Evolutionary conservation across 768 basidiomycete species (phyloP), one percentile per base, ranked within the genome.

Genomic region (Auricularia cornea): DNA sequence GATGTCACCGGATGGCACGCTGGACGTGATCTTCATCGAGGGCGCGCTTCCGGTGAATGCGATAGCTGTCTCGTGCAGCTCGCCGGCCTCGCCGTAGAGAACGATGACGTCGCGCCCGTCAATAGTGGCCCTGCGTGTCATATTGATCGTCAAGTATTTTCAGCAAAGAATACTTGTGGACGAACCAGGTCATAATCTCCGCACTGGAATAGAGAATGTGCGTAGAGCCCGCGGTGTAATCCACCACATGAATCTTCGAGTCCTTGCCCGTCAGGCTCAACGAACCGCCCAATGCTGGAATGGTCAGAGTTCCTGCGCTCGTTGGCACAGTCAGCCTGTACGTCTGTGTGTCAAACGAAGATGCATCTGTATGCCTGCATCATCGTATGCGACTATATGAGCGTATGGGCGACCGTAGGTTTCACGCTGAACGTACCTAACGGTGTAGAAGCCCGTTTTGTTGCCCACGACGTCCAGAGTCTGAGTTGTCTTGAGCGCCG

Each of bases 381-480:
- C 8, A n/a, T n/a, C n/a, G n/a, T n/a, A n/a, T n/a, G n/a, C n/a
- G n/a, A n/a, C n/a, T n/a, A n/a, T n/a, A n/a, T n/a, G n/a, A n/a
- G n/a, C n/a, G n/a, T n/a, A n/a, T n/a, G n/a, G n/a, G n/a, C n/a
- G n/a, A n/a, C n/a, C n/a, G n/a, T n/a, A 1, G 8, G 35, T 4
- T 14, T 14, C 10, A 38, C 8, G 10, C 35, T 10, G 35, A 8
- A 2, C 35, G 8, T 38, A 38, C 35, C 92, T 81, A 11, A 80
- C 80, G 60, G 92, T 81, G 67, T 85, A 90, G 75, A 92, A 93
- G 3, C 81, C 79, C 0, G 88, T 75, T 1, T 74, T 73, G 0
- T 57, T 57, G 54, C 54, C 54, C 30, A 57, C 54, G 28, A 57
- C 54, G 54, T 57, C 54, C 2, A 57, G 54, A 4, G 54, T 57